Conservation (phyloP, 2,329 filamentous ascomycete genomes). For the Xylariaceae sp. region DNA sequence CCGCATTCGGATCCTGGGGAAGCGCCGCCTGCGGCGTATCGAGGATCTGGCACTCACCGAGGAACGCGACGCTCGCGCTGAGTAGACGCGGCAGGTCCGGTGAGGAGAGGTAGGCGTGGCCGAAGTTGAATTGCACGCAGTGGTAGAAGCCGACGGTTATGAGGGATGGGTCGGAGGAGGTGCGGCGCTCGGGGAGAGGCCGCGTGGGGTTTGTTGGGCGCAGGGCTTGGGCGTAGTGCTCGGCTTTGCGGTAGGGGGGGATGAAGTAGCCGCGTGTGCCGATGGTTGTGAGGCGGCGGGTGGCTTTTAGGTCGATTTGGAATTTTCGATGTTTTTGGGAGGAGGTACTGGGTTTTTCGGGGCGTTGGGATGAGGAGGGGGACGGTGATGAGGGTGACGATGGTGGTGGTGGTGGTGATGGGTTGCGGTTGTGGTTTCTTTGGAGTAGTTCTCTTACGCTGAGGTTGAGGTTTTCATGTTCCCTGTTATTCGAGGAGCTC, state of each 20-base stretch:
- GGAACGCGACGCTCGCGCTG: constrained; percentile 10
- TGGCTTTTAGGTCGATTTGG: neutral
- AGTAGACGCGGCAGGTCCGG: constrained; percentile 2
- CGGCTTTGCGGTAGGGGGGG: constrained; percentile 5
- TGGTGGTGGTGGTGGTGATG: no score
- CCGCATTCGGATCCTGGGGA: neutral
- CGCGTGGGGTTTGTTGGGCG: neutral
- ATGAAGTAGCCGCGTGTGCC: constrained; percentile 16
- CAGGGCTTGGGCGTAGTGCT: neutral
- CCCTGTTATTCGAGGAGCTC: no score
- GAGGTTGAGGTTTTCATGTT: no score
- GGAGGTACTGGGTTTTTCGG: no score
- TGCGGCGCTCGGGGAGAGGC: neutral
- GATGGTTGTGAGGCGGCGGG: no score
- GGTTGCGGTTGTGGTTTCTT: no score
- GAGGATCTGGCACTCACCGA: constrained; percentile 14
- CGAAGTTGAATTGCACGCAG: constrained; percentile 3
- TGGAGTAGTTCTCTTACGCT: no score
- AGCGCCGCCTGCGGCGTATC: neutral
- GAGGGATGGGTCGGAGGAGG: neutral
- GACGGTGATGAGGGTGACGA: no score
- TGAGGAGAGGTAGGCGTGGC: neutral
- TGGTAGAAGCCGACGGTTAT: constrained; percentile 15
- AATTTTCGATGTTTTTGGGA: no score
- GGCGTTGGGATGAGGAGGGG: no score